Conservation (phyloP, 208 protist genomes). For the Leishmania martiniquensis region DNA sequence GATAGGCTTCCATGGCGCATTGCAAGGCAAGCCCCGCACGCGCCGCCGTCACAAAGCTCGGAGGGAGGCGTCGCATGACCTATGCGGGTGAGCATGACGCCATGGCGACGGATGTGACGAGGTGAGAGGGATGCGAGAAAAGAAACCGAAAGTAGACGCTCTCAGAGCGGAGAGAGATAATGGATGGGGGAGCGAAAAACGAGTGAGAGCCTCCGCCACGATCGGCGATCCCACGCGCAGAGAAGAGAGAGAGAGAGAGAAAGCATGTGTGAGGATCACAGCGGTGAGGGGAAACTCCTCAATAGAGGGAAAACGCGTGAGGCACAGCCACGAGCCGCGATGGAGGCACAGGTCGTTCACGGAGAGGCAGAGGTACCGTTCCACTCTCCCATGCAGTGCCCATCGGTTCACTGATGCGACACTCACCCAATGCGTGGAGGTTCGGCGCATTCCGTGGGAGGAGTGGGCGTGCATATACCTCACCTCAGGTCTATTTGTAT, state of each 20-base stretch:
- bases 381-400: too few species aligned
- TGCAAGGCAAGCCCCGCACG: not conserved
- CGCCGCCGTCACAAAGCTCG: not conserved
- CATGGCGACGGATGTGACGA: not conserved
- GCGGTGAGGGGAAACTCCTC: too few species aligned
- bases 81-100: not conserved
- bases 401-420: too few species aligned
- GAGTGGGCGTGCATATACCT: too few species aligned
- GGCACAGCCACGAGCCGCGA: too few species aligned
- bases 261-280: not conserved
- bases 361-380: too few species aligned
- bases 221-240: not conserved
- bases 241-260: not conserved
- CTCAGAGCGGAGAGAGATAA: not conserved
- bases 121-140: not conserved
- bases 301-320: not conserved
- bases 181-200: not conserved
- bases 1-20: conserved; percentile 34
- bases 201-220: not conserved
- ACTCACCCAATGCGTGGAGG: too few species aligned
- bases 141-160: not conserved
- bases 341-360: too few species aligned
- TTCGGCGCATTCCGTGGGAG: too few species aligned
- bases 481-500: too few species aligned
- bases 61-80: conserved; percentile 12